These are phyloP conservation scores for Botrytis galanthina DNA, from an alignment of 2,329 filamentous ascomycete genomes.

Conservation along the genomic window DNA sequence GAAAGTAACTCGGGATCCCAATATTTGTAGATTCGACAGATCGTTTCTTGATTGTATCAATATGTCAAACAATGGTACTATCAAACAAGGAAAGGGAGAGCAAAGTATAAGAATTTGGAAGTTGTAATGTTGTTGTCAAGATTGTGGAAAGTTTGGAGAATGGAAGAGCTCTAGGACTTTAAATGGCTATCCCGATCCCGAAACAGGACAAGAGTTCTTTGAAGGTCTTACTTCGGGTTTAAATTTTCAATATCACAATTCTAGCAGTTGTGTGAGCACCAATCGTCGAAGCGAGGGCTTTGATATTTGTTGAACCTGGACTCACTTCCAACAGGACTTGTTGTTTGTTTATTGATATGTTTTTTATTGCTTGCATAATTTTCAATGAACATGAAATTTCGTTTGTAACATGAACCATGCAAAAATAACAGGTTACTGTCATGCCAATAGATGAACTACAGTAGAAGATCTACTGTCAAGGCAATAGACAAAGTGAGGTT, in stretches of 20 bases:
- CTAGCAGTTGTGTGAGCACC: neutral
- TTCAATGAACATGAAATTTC: neutral
- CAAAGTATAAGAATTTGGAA: neutral
- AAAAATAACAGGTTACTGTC: neutral
- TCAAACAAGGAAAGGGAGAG: neutral
- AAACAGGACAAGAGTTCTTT: neutral
- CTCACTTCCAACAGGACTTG: neutral
- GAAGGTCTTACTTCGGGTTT: neutral
- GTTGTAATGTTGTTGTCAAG: neutral
- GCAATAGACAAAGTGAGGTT: neutral
- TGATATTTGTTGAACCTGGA: neutral
- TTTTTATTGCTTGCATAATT: neutral
- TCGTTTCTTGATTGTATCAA: neutral
- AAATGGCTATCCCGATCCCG: neutral
- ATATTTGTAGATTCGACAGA: too few relatives aligned
- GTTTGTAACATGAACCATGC: neutral
- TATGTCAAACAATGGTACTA: neutral
- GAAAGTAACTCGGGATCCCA: neutral
- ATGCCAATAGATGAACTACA: neutral
- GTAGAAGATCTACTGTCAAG: neutral
- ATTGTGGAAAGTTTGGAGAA: neutral
- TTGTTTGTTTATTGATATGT: neutral
- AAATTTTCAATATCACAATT: neutral
- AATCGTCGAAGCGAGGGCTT: slow-evolving; percentile 2
- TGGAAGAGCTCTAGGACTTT: neutral